phyloP scores from a whole-genome alignment of 2,329 filamentous ascomycete genomes.

The Geosmithia flava region DNA sequence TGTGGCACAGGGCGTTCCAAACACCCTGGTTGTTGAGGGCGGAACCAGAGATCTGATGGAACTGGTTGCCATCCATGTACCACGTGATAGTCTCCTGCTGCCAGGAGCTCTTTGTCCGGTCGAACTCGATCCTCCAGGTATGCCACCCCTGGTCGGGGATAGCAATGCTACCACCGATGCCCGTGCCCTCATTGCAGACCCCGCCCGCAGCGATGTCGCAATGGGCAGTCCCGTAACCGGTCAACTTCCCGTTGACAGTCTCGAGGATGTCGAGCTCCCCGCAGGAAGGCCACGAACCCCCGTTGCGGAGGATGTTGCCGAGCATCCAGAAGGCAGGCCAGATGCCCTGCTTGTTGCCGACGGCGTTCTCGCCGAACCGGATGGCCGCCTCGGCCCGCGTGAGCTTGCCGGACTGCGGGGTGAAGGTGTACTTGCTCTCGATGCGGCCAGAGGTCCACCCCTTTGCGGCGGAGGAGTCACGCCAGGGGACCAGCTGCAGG shows the following conservation, averaged over 20 bases:
- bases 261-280: constrained; percentile 49
- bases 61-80: constrained; percentile 27
- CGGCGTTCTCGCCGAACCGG: constrained; percentile 25
- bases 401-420: constrained; percentile 23
- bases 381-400: constrained; percentile 28
- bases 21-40: constrained; percentile 26
- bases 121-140: constrained; percentile 31
- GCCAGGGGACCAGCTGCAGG: constrained; percentile 32
- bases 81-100: constrained; percentile 32
- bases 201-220: constrained; percentile 22
- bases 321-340: constrained; percentile 50
- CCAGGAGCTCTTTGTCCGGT: constrained; percentile 31
- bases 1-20: constrained; percentile 34
- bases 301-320: constrained; percentile 32
- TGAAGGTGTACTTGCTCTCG: constrained; percentile 28
- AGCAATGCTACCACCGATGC: constrained; percentile 17
- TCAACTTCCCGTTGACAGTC: constrained; percentile 35
- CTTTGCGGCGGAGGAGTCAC: constrained; percentile 9
- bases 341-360: constrained; percentile 33
- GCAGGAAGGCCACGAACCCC: constrained; percentile 38
- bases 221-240: constrained; percentile 29
- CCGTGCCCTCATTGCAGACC: constrained; percentile 32
- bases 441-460: constrained; percentile 35
- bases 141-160: constrained; percentile 28
- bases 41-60: constrained; percentile 26